Percentiles rank a stretch among this genome's conserved stretches.
Conservation (phyloP, 2,329 filamentous ascomycete genomes). For the Biscogniauxia mediterranea region DNA sequence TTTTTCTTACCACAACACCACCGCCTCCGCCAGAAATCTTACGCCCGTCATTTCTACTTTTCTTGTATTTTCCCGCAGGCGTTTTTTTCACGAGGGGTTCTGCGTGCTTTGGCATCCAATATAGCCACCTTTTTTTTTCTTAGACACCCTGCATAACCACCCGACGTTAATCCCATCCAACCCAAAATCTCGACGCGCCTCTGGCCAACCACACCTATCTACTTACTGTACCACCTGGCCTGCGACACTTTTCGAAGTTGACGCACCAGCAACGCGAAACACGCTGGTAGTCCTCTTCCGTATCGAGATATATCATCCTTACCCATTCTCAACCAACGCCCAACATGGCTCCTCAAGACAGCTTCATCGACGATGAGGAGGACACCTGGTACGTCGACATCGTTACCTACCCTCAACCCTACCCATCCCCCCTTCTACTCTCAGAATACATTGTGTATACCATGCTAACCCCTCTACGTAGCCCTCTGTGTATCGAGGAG, state of each 20-base stretch:
- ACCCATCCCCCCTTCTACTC: slow-evolving; percentile 8
- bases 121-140: slow-evolving; percentile 16
- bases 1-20: not conserved
- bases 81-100: slow-evolving; percentile 9
- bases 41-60: slow-evolving; percentile 2
- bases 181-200: slow-evolving; percentile 22
- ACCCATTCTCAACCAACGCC: slow-evolving; percentile 6
- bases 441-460: slow-evolving; percentile 6
- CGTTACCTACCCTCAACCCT: not conserved
- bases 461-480: slow-evolving; percentile 42
- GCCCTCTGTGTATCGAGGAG: slow-evolving; percentile 97
- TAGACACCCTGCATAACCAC: slow-evolving; percentile 20
- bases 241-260: slow-evolving; percentile 3
- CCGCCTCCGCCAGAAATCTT: not conserved
- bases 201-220: slow-evolving; percentile 4
- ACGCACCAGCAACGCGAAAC: not conserved
- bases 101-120: slow-evolving; percentile 13
- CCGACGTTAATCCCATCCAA: slow-evolving; percentile 17
- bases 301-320: not conserved
- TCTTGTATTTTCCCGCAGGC: slow-evolving; percentile 11
- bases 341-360: slow-evolving; percentile 66
- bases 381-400: slow-evolving; percentile 58
- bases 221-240: slow-evolving; percentile 1
- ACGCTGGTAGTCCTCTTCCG: not conserved
- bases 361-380: slow-evolving; percentile 70